Base-by-base conservation (phyloP, 441 rosid genomes). In the Raphanus hybrid region DNA sequence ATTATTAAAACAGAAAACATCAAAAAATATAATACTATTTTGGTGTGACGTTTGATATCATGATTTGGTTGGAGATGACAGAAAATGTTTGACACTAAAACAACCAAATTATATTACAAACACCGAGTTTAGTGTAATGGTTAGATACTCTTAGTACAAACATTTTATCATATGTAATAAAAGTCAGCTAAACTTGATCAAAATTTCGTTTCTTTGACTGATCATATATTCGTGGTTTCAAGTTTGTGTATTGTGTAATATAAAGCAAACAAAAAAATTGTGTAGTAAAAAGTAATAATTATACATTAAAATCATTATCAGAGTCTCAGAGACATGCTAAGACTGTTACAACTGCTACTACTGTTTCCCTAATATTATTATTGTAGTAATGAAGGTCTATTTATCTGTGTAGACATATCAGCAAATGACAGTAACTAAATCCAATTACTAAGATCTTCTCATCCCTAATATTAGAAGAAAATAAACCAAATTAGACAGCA, bases 271-370 rank as follows among this genome's bases (percentile, higher is more conserved):
- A 1, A 20, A 20, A 20, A 20, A 20, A 20, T 20, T 11, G 43
- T 27, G 20, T 18, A 39, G n/a, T n/a, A n/a, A 1, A 58, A 4
- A 32, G 68, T 65, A 65, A 65, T 59, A 58, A 45, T 59, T 48
- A 23, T 45, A 34, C 64, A 35, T 72, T 59, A 34, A 64, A 57
- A 71, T 59, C 27, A 71, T 35, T 35, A 77, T 76, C 75, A 63
- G 66, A 27, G 34, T 70, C 50, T 76, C 75, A 63, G 66, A 27
- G 34, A 76, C 50, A 64, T 70, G 71, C 34, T 59, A 72, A 73
- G 9, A 67, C 81, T 72, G 62, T 78, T 72, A 52, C 81, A 78
- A 43, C 74, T 60, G 77, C 65, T 73, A 60, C 50, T 8, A 60
- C 77, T 73, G 39, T 73, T 78, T 45, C 57, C 55, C 58, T 60